These are phyloP conservation scores for Trichoderma harzianum DNA, from an alignment of 2,329 filamentous ascomycete genomes.

Conservation along the genomic window DNA sequence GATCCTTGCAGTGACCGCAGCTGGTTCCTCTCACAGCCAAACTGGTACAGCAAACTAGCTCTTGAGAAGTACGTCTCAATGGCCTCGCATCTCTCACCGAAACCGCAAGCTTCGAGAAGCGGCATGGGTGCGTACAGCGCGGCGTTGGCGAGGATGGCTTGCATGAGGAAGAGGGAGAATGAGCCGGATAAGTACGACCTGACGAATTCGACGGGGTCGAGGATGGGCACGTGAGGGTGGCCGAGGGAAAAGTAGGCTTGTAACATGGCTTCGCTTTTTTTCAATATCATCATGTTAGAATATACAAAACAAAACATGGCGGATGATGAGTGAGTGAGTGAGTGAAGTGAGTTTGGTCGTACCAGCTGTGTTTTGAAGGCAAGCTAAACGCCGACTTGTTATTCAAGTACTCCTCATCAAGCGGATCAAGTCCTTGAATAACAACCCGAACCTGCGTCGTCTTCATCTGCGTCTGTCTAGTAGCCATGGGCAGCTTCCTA, in stretches of 20 bases:
- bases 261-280: background rate
- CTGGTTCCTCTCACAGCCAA: background rate
- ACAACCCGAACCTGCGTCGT: background rate
- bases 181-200: background rate
- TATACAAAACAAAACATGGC: too few species aligned
- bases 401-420: background rate
- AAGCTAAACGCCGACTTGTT: background rate
- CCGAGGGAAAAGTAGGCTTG: background rate
- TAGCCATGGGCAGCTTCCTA: background rate
- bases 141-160: background rate
- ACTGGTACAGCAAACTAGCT: background rate
- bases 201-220: background rate
- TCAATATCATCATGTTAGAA: background rate
- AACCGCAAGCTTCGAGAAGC: background rate
- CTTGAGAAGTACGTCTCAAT: background rate
- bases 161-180: background rate
- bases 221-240: background rate
- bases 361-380: background rate
- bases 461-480: background rate
- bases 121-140: background rate
- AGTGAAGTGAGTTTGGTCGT: background rate
- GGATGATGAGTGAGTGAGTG: background rate
- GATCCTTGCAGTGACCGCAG: background rate
- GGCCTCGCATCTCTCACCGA: background rate
- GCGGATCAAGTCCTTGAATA: background rate